These are phyloP conservation scores for Misopates orontium DNA, from an alignment of 257 asterid genomes.

Conservation along the genomic window DNA sequence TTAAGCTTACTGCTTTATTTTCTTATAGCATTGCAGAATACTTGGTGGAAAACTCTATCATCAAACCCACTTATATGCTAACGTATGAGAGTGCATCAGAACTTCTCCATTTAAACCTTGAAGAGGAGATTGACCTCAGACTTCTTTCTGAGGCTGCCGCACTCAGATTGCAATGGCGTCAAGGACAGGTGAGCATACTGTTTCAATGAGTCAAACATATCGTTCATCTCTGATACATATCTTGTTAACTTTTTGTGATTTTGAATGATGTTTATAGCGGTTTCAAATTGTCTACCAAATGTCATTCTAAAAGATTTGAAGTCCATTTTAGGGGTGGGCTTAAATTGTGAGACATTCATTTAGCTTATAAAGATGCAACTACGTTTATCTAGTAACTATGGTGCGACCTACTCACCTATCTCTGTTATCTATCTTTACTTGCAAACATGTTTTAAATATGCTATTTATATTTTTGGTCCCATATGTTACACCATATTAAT, in stretches of 20 bases:
- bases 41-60: constrained; percentile 78
- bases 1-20: constrained; percentile 36
- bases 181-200: constrained; percentile 60
- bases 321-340: constrained; percentile 23
- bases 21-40: constrained; percentile 85
- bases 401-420: too few relatives aligned
- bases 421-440: too few relatives aligned
- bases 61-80: constrained; percentile 94
- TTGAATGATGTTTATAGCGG: background rate
- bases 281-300: constrained; percentile 12
- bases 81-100: constrained; percentile 96
- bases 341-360: constrained; percentile 3
- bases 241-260: too few relatives aligned
- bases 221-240: too few relatives aligned
- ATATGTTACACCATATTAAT: background rate
- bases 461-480: background rate
- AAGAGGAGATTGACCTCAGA: constrained; percentile 84
- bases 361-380: constrained; percentile 15
- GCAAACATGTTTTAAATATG: background rate
- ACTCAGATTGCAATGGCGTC: constrained; percentile 82
- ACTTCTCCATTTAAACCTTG: constrained; percentile 88
- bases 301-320: background rate
- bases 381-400: background rate
- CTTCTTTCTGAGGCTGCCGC: constrained; percentile 91
- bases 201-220: constrained; percentile 9